Evolutionary conservation across 441 rosid species (phyloP).

Genomic region (Breynia disticha): DNA sequence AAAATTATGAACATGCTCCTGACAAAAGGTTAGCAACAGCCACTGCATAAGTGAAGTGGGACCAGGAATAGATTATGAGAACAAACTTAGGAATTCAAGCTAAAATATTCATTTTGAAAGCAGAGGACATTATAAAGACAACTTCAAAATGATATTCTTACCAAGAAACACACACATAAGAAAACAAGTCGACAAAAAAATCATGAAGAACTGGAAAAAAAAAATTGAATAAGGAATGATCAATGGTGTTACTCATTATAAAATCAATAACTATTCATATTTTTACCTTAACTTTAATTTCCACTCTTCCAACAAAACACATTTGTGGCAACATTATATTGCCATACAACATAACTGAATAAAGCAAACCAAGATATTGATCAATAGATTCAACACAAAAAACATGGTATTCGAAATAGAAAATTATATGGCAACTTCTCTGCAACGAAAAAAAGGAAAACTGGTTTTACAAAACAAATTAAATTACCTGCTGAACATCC

Average conservation of each 20-base stretch:
- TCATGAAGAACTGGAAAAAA: neutral
- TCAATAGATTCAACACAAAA: too few species aligned
- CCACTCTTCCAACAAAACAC: neutral
- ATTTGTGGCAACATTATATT: neutral
- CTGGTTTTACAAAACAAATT: slow-evolving; percentile 2
- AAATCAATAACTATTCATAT: too few species aligned
- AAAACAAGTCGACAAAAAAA: neutral
- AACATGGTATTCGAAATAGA: too few species aligned
- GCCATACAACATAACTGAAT: neutral
- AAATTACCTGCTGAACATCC: slow-evolving; percentile 60
- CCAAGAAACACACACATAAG: neutral
- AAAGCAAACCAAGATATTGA: neutral
- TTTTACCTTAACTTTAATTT: too few species aligned
- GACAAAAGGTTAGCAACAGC: too few species aligned
- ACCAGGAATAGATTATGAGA: too few species aligned
- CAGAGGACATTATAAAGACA: neutral
- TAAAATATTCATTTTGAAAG: neutral
- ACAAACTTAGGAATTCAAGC: neutral
- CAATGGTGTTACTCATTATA: too few species aligned
- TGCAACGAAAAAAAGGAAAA: too few species aligned
- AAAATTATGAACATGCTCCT: too few species aligned
- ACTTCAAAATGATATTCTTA: neutral
- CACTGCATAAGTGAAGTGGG: too few species aligned
- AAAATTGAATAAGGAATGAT: too few species aligned
- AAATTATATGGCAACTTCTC: too few species aligned